Conservation (phyloP, 176 grass and related monocot species). For the Dactylis glomerata region DNA sequence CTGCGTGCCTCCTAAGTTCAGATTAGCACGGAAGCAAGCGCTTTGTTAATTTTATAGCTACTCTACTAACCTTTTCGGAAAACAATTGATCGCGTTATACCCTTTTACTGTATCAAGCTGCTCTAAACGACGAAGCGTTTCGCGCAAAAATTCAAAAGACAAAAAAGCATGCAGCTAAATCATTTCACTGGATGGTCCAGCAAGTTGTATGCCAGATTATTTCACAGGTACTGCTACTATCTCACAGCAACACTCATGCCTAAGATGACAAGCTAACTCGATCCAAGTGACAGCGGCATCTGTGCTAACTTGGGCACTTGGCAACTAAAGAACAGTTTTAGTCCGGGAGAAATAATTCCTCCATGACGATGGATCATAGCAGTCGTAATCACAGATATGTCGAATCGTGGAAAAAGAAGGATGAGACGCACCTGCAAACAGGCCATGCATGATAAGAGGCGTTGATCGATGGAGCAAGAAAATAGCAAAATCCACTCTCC, state of each 20-base stretch:
- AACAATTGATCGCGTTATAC: neutral
- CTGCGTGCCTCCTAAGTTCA: slow-evolving; percentile 16
- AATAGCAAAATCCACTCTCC: neutral
- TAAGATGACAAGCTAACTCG: neutral
- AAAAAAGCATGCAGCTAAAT: slow-evolving; percentile 4
- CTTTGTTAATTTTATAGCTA: neutral
- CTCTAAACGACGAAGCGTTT: neutral
- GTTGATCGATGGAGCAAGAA: neutral
- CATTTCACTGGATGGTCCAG: neutral
- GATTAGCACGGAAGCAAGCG: slow-evolving; percentile 2
- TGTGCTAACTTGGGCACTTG: neutral
- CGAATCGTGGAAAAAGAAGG: neutral
- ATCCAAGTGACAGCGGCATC: neutral
- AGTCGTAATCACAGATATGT: neutral
- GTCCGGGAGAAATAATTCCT: neutral
- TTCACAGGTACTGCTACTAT: neutral
- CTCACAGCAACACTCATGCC: neutral
- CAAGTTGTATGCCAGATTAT: neutral
- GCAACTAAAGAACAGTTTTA: neutral
- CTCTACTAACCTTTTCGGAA: neutral
- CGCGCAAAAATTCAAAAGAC: neutral
- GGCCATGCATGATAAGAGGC: neutral
- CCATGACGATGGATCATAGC: slow-evolving; percentile 1
- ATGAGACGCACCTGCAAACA: neutral
- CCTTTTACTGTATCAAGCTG: neutral